Percentiles rank a stretch among this genome's conserved stretches.
Evolutionary conservation across 352 stramenopile genomes (phyloP).

Genomic region (Halophytophthora polymorphica): DNA sequence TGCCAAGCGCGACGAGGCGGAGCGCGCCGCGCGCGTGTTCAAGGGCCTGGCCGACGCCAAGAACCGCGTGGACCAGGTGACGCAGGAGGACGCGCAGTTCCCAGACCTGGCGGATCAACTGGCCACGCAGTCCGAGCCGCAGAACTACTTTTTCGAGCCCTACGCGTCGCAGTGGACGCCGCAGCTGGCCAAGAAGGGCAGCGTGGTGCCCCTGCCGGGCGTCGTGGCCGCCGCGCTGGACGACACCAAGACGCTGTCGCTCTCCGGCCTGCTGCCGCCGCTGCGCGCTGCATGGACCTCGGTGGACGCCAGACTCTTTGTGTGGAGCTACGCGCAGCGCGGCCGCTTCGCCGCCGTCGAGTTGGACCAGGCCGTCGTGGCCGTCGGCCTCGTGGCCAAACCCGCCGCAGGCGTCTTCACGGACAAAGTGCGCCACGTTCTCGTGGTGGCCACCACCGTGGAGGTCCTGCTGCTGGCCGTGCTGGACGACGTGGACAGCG

Average conservation of each 20-base stretch:
- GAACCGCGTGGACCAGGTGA: constrained; percentile 68
- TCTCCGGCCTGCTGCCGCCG: constrained; percentile 91
- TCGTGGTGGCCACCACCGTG: constrained; percentile 94
- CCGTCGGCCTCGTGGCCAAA: constrained; percentile 83
- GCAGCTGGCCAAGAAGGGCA: constrained; percentile 76
- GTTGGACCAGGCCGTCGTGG: constrained; percentile 91
- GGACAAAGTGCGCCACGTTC: constrained; percentile 90
- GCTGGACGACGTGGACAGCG: constrained; percentile 40
- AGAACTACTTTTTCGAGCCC: constrained; percentile 89
- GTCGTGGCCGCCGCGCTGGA: constrained; percentile 72
- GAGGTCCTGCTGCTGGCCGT: constrained; percentile 94
- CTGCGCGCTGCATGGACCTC: constrained; percentile 93
- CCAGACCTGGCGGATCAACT: constrained; percentile 81
- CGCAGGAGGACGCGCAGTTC: constrained; percentile 68
- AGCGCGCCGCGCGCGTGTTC: constrained; percentile 42
- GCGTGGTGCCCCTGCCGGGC: constrained; percentile 58
- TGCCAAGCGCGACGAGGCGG: constrained; percentile 21
- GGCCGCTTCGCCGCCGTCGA: constrained; percentile 86
- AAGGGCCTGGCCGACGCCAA: constrained; percentile 74
- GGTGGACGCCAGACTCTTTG: constrained; percentile 92
- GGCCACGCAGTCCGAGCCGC: constrained; percentile 74
- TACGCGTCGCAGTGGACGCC: constrained; percentile 80
- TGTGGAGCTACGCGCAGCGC: constrained; percentile 92
- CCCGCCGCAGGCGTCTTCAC: constrained; percentile 92
- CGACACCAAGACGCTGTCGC: constrained; percentile 60